These are phyloP conservation scores for Hirsutella thompsonii DNA, from an alignment of 2,329 filamentous ascomycete species.

Conservation along the genomic window DNA sequence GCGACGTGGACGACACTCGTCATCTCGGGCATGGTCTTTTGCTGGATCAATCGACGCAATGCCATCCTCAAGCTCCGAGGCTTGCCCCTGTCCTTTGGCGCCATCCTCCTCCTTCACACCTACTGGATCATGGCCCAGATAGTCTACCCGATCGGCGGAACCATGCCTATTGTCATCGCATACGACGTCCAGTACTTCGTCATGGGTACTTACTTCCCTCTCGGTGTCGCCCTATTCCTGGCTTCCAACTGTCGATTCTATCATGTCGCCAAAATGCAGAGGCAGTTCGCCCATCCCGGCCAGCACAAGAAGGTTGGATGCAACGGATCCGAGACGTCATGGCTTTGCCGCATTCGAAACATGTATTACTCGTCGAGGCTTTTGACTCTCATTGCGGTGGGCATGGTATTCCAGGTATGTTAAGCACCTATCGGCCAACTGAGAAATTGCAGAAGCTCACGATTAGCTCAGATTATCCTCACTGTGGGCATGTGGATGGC, in stretches of 20 bases:
- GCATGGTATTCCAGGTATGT: constrained; percentile 34
- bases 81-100: constrained; percentile 19
- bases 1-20: constrained; percentile 15
- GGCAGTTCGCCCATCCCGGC: constrained; percentile 19
- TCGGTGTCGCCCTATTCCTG: constrained; percentile 46
- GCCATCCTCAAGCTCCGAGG: constrained; percentile 26
- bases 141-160: constrained; percentile 25
- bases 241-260: constrained; percentile 40
- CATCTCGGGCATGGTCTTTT: constrained; percentile 21
- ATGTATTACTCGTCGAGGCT: constrained; percentile 25
- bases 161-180: constrained; percentile 24
- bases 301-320: constrained; percentile 9
- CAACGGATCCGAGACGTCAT: constrained; percentile 15
- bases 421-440: neutral
- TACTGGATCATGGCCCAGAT: constrained; percentile 29
- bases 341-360: constrained; percentile 20
- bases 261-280: constrained; percentile 34
- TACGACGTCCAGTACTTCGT: constrained; percentile 43
- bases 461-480: constrained; percentile 30
- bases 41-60: constrained; percentile 17
- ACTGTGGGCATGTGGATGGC: constrained; percentile 41
- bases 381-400: constrained; percentile 30
- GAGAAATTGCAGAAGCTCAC: neutral
- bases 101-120: constrained; percentile 21
- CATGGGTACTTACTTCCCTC: constrained; percentile 45